Evolutionary conservation across 768 basidiomycete genomes (phyloP), one percentile per base, ranked within the genome.

Genomic region (Lentinula aciculospora): DNA sequence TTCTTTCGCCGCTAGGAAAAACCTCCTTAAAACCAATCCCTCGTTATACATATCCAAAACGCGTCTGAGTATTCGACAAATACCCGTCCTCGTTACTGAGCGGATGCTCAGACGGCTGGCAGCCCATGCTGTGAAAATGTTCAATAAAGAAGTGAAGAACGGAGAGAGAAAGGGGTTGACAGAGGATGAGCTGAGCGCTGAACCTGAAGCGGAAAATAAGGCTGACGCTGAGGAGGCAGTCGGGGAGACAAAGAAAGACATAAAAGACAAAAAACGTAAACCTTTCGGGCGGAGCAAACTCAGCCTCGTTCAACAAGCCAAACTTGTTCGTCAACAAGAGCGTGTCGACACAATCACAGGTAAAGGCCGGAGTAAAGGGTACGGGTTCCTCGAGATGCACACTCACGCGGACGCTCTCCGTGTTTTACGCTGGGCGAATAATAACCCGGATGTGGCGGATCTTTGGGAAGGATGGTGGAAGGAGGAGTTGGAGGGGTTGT

Each of bases 41-140:
- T 90, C 92, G 0, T 77, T 99, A 4, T 99, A 88, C 74, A 89
- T 99, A 65, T 98, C 95, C 27, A 89, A 86, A 66, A 98, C 93
- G 0, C 93, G 97, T 60, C 84, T 99, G 40, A 94, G 92, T 58
- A 82, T 99, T 60, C 92, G 97, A 3, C 93, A 97, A 65, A 81
- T 99, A 23, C 97, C 97, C 0, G 74, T 89, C 0, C 96, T 89
- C 67, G 94, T 86, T 13, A 91, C 91, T 0, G 96, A 99, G 67
- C 87, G 91, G 40, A 81, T 89, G 64, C 80, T 98, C 59, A 96
- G 94, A 67, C 88, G 90, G 2, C 82, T 99, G 21, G 90, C 90
- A 1, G 80, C 86, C 21, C 87, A 97, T 65, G 88, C 93, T 3
- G 73, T 88, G 8, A 83, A 86, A 40, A 76, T 81, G 9, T 99